Evolutionary conservation across 106 monocot genomes (phyloP), one percentile per base, ranked within the genome.

Genomic region (Allium sativum): DNA sequence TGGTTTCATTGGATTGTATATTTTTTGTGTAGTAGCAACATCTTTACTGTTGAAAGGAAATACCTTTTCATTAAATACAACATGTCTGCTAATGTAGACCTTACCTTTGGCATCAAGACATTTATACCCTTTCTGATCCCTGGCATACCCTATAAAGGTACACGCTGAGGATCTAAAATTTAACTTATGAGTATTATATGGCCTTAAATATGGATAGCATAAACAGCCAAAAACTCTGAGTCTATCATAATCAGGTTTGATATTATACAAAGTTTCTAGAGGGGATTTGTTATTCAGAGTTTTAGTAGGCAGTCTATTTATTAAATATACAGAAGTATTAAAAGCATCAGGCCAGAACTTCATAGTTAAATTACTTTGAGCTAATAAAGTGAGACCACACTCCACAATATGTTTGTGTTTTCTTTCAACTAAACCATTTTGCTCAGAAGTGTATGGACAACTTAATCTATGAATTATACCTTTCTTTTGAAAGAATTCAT

Each of bases 121-220:
- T 0, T 19, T 10, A 17, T 74, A 74, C 0, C 74, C 68, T 44
- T 61, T 59, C 11, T 68, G 59, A 45, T 7, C 0, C 8, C 2
- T 10, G 6, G 18, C 40, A 45, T 59, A 68, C 0, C 74, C 67
- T 0, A 74, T 9, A 53, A 74, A 67, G 9, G 56, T 12, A 18
- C 62, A 68, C 1, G 4, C 21, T 10, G 10, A 7, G 9, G 53
- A 69, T 40, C 41, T 21, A 15, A 12, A 12, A 10, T 0, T n/a
- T 14, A 75, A 21, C 20, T 62, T 62, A 31, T 41, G 5, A 1
- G 15, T 12, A 0, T 40, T 0, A 64, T 44, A 74, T 7, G 11
- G 7, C 0, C 18, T n/a, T 0, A 62, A n/a, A 12, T 18, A 54
- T 14, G 52, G 74, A 53, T 43, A 60, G 9, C 59, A 74, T 11